Evolutionary conservation across 1,284 basidiomycete species (phyloP).

Genomic region (Heimioporus retisporus): DNA sequence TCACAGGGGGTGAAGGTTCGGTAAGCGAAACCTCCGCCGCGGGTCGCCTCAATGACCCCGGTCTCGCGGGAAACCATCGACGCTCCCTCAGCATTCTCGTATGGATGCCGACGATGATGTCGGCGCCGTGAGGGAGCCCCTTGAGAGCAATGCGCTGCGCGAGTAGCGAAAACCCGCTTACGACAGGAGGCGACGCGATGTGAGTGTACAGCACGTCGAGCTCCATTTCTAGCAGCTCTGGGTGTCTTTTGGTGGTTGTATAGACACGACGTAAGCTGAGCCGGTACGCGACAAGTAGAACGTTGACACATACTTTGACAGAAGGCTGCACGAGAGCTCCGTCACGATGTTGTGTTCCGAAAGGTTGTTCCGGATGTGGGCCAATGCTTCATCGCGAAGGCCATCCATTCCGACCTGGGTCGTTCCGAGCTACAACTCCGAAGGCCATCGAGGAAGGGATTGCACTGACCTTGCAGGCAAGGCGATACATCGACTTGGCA

Average conservation of each 20-base stretch:
- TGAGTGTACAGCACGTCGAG: constrained; percentile 35
- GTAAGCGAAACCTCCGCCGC: too few relatives aligned
- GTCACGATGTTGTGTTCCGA: constrained; percentile 35
- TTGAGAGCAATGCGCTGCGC: constrained; percentile 29
- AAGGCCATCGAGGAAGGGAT: too few relatives aligned
- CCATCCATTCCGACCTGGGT: constrained; percentile 29
- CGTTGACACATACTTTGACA: constrained; percentile 27
- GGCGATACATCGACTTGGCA: constrained; percentile 45
- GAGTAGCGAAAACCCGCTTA: constrained; percentile 20
- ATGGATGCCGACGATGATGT: constrained; percentile 35
- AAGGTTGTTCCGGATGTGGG: constrained; percentile 27
- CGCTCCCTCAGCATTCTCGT: constrained; percentile 30
- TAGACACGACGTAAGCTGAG: neutral
- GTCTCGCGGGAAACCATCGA: too few relatives aligned
- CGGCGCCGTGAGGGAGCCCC: constrained; percentile 34
- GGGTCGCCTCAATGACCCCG: too few relatives aligned
- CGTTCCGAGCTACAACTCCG: neutral
- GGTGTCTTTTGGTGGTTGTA: constrained; percentile 25
- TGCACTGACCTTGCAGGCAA: constrained; percentile 35
- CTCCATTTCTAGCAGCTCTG: constrained; percentile 35
- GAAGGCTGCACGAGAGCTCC: constrained; percentile 32
- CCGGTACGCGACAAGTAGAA: too few relatives aligned
- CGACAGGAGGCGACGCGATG: constrained; percentile 28
- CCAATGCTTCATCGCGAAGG: constrained; percentile 33
- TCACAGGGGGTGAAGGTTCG: too few relatives aligned